Percentiles rank a stretch among this genome's conserved stretches.
phyloP scores from a whole-genome alignment of 2,329 filamentous ascomycete species.

The Dothiorella sarmentorum region DNA sequence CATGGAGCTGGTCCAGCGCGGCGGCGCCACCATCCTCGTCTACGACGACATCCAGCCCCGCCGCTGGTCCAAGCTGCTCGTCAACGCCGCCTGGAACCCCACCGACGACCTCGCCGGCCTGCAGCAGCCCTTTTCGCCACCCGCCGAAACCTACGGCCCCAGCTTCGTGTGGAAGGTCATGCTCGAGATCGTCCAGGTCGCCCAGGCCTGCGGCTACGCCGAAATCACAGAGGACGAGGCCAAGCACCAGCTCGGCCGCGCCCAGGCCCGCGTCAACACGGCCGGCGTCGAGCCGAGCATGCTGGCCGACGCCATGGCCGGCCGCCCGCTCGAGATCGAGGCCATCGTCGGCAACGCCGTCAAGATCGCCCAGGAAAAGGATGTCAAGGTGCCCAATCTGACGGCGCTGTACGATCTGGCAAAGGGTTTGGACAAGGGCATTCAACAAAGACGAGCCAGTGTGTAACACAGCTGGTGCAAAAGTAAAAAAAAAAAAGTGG shows the following conservation, averaged over 20 bases:
- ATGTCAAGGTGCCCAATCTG: constrained; percentile 41
- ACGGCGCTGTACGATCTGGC: constrained; percentile 45
- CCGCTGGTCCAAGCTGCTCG: constrained; percentile 59
- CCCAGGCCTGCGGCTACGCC: constrained; percentile 40
- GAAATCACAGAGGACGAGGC: constrained; percentile 37
- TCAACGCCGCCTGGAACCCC: constrained; percentile 62
- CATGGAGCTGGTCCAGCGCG: constrained; percentile 40
- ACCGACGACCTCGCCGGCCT: constrained; percentile 53
- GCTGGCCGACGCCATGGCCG: constrained; percentile 45
- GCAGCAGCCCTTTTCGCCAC: constrained; percentile 31
- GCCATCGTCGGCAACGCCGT: constrained; percentile 50
- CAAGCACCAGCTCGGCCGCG: constrained; percentile 37
- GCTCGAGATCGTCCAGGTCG: constrained; percentile 44
- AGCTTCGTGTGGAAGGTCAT: constrained; percentile 42
- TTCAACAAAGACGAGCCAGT: constrained; percentile 20
- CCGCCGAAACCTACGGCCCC: constrained; percentile 41
- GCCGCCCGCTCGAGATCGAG: constrained; percentile 48
- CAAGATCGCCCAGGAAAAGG: constrained; percentile 39
- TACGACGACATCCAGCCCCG: constrained; percentile 55
- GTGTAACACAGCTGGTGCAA: background rate
- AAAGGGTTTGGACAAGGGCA: constrained; percentile 40
- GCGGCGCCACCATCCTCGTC: constrained; percentile 48
- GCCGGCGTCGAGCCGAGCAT: constrained; percentile 49
- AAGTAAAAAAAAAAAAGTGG: background rate
- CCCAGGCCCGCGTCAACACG: constrained; percentile 35